phyloP scores from a whole-genome alignment of 2,329 filamentous ascomycete genomes.

The Alternaria triticina region DNA sequence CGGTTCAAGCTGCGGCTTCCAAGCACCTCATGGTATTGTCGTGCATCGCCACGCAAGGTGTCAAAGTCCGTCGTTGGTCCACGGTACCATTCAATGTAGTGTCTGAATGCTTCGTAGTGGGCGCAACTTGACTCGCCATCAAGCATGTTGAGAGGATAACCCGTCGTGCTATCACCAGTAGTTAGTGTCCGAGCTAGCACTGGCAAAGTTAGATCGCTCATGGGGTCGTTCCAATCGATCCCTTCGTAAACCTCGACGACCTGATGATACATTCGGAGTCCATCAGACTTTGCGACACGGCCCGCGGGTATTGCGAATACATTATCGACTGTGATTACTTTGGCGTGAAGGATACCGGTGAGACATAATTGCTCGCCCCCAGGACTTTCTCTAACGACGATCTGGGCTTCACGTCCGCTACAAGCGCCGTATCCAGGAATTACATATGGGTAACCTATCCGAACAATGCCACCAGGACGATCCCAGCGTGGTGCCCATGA shows the following conservation, averaged over 20 bases:
- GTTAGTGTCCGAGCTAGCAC: neutral
- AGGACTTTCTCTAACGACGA: fast-evolving
- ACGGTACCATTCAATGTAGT: neutral
- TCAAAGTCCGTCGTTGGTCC: neutral
- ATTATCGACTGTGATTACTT: neutral
- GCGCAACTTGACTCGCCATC: neutral
- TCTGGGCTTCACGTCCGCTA: neutral
- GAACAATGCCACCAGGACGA: fast-evolving
- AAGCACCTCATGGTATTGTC: neutral
- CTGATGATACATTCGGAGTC: neutral
- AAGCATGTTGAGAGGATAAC: neutral
- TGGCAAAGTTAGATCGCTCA: fast-evolving
- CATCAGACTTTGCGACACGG: fast-evolving
- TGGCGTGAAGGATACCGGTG: neutral
- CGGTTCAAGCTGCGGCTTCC: neutral
- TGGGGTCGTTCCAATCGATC: neutral
- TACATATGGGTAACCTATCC: fast-evolving
- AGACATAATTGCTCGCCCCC: neutral
- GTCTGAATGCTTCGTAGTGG: neutral
- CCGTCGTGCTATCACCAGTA: fast-evolving
- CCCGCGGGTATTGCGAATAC: neutral
- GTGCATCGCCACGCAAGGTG: neutral
- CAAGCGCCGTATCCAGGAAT: neutral
- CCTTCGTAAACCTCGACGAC: neutral
- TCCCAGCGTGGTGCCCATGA: neutral